phyloP scores from a whole-genome alignment of 1,139 yeast species.

The Zygosaccharomyces pseudobailii region DNA sequence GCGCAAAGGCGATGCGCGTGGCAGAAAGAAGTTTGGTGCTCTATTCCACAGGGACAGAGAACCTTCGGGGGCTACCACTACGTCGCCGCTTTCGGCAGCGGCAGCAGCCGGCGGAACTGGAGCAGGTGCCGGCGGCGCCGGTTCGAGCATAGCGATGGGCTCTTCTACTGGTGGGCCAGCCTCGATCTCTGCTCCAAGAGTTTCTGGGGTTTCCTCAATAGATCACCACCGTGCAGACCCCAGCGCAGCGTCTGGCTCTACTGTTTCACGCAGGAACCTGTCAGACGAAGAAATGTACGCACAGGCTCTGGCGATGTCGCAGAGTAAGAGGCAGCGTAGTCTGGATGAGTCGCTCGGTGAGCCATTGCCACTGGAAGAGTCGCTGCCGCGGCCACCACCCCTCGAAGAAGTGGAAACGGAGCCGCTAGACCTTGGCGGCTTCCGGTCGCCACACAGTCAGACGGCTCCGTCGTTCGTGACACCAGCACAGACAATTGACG shows the following conservation, averaged over 20 bases:
- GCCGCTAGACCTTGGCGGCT: constrained; percentile 1
- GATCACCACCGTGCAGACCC: neutral
- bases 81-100: neutral
- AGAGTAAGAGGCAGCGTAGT: constrained; percentile 7
- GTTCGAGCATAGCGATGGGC: neutral
- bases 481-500: constrained; percentile 3
- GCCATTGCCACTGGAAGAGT: neutral
- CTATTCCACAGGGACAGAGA: constrained; percentile 3
- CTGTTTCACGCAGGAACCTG: constrained; percentile 1
- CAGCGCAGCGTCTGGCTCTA: neutral
- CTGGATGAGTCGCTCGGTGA: neutral
- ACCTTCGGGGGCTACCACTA: neutral
- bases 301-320: constrained; percentile 21
- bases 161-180: neutral
- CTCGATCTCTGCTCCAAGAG: neutral
- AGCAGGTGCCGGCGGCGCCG: neutral
- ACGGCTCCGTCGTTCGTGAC: constrained; percentile 3
- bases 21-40: constrained; percentile 1
- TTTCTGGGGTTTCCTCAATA: constrained; percentile 1
- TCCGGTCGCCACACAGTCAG: constrained; percentile 2
- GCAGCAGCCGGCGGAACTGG: neutral
- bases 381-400: neutral
- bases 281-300: constrained; percentile 23
- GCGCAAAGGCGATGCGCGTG: neutral
- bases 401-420: neutral